These are phyloP conservation scores for Setaria viridis DNA, from an alignment of 202 grass and related monocot species.

Conservation along the genomic window DNA sequence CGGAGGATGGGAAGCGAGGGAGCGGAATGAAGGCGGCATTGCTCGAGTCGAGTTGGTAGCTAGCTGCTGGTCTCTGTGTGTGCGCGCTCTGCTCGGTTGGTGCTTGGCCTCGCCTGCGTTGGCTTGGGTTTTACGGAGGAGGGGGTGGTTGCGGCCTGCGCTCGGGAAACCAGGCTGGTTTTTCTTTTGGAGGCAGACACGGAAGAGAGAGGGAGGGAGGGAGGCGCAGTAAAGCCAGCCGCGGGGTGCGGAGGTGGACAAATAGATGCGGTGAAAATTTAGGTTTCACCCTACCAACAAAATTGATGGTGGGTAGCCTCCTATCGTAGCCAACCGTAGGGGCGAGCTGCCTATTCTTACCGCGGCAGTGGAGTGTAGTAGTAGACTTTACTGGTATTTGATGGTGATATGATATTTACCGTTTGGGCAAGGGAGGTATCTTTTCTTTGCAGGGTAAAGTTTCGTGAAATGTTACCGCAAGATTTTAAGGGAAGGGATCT, in stretches of 20 bases:
- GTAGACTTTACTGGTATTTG: background rate
- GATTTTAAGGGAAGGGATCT: background rate
- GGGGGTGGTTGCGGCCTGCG: slow-evolving; percentile 43
- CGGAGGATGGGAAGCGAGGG: slow-evolving; percentile 19
- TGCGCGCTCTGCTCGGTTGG: slow-evolving; percentile 4
- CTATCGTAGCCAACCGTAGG: background rate
- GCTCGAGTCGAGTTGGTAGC: background rate
- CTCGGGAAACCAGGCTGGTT: slow-evolving; percentile 76
- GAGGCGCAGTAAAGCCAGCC: background rate
- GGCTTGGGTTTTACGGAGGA: slow-evolving; percentile 27
- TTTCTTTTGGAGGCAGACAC: slow-evolving; percentile 72
- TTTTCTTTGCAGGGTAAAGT: slow-evolving; percentile 34
- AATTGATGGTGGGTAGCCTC: slow-evolving; percentile 9
- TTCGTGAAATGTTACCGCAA: slow-evolving; percentile 5
- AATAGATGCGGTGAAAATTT: slow-evolving; percentile 15
- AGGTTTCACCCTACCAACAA: background rate
- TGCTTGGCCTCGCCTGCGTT: slow-evolving; percentile 6
- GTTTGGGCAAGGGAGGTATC: slow-evolving; percentile 17
- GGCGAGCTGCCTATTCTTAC: no score
- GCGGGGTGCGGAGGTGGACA: background rate
- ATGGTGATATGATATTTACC: slow-evolving; percentile 19
- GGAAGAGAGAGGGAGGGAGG: slow-evolving; percentile 14
- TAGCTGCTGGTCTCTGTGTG: background rate
- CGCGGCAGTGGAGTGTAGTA: no score
- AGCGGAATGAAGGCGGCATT: slow-evolving; percentile 44